These are phyloP conservation scores for Diaporthe ilicicola DNA, from an alignment of 2,329 filamentous ascomycete species.

Conservation along the genomic window DNA sequence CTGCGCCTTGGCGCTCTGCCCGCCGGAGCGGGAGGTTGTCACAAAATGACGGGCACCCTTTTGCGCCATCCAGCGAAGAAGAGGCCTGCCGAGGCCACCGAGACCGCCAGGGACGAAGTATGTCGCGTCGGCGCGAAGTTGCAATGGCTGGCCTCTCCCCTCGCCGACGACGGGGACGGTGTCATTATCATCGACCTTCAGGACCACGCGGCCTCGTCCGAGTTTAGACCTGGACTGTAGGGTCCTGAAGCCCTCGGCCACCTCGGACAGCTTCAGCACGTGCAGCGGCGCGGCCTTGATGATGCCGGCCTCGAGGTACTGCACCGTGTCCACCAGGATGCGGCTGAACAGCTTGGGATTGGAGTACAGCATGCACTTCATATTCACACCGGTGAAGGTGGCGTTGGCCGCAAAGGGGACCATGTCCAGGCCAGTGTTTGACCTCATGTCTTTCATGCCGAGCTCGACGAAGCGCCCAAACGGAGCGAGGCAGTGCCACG, in stretches of 20 bases:
- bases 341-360: neutral
- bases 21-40: conserved; percentile 3
- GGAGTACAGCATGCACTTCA: conserved; percentile 21
- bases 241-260: neutral
- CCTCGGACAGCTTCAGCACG: conserved; percentile 3
- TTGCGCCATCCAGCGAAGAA: neutral
- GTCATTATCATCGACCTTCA: neutral
- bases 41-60: conserved; percentile 4
- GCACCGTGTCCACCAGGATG: neutral
- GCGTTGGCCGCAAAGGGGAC: conserved; percentile 7
- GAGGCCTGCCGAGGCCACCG: conserved; percentile 1
- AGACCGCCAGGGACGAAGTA: conserved; percentile 10
- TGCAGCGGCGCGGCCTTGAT: conserved; percentile 3
- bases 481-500: neutral
- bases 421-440: conserved; percentile 16
- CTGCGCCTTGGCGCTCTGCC: neutral
- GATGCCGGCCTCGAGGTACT: neutral
- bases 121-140: neutral
- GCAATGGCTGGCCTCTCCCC: neutral
- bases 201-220: neutral
- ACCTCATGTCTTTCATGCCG: conserved; percentile 32
- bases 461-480: conserved; percentile 37
- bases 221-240: conserved; percentile 17
- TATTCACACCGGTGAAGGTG: conserved; percentile 3
- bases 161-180: neutral